Base-by-base conservation (phyloP, 1,139 yeast species). In the Meyerozyma carpophila region DNA sequence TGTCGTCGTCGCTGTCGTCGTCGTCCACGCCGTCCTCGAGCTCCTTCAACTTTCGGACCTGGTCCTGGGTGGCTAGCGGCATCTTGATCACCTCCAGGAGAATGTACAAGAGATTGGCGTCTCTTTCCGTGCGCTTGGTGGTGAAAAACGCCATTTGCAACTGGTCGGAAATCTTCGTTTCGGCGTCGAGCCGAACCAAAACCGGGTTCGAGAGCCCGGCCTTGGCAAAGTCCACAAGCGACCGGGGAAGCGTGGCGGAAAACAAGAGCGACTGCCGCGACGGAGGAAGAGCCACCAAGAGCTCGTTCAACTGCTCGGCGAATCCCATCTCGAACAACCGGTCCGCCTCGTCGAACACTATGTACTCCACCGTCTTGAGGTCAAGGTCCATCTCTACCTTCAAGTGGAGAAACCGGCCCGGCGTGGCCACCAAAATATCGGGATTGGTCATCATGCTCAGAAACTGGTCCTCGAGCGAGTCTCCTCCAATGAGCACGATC, bases 271-370 rank as follows among this genome's bases (percentile, higher is more conserved):
- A 85, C 64, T 94, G 98, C 60, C 98, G 79, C 36, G 76, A 73
- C 13, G 89, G 64, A 0, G 98, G 96, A 47, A 93, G 74, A 0
- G 94, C 76, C 2, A 90, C 93, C 42, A 94, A 67, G 53, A 94
- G 75, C 62, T 93, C 98, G 57, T 88, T 89, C 59, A 94, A 75
- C 61, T 94, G 98, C 56, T 90, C 96, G 31, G 95, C 84, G 62
- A 94, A 94, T 44, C 98, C 98, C 86, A 91, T 84, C 66, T 94
- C 99, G 59, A 94, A 94, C 55, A 94, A 75, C 58, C 98, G 77
- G 73, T 94, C 99, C 32, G 98, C 98, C 71, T 94, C 99, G 68
- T 94, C 99, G 62, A 93, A 94, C 1, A 91, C 96, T 43, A 91
- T 85, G 57, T 87, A 91, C 60, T 93, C 96, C 20, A 93, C 80